Percentiles rank a stretch among this genome's conserved stretches.
Conservation (phyloP, 768 basidiomycete species). For the Naganishia randhawae region DNA sequence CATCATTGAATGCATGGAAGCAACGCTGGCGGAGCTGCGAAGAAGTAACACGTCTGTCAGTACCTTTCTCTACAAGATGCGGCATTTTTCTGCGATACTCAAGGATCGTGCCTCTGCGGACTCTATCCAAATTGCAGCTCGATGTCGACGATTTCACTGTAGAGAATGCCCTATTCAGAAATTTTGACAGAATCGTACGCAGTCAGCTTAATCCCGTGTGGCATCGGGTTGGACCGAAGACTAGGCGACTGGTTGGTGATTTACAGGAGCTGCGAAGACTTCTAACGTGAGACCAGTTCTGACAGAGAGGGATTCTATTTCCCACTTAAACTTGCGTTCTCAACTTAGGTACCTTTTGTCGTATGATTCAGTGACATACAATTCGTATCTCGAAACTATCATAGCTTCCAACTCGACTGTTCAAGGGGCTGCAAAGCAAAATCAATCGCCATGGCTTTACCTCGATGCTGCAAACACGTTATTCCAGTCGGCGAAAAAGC, state of each 20-base stretch:
- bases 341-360: conserved; percentile 71
- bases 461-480: conserved; percentile 86
- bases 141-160: conserved; percentile 90
- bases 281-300: conserved; percentile 60
- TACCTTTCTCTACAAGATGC: background rate
- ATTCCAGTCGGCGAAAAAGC: conserved; percentile 69
- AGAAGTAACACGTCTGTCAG: conserved; percentile 71
- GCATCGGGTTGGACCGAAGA: conserved; percentile 91
- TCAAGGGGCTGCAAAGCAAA: conserved; percentile 60
- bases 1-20: conserved; percentile 89
- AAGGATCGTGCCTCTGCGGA: background rate
- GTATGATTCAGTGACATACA: conserved; percentile 85
- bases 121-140: conserved; percentile 58
- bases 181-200: conserved; percentile 83
- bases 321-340: background rate
- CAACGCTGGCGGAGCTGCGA: conserved; percentile 82
- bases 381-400: conserved; percentile 84
- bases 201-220: conserved; percentile 87
- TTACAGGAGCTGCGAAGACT: conserved; percentile 78
- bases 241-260: conserved; percentile 85
- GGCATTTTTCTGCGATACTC: background rate
- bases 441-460: conserved; percentile 76
- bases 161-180: conserved; percentile 88
- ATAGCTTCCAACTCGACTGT: conserved; percentile 61
- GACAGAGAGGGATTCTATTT: background rate